A percentile compares a stretch with the other conserved stretches of the same genome.
Conservation (phyloP, 2,329 filamentous ascomycete genomes). For the Colletotrichum orchidophilum region DNA sequence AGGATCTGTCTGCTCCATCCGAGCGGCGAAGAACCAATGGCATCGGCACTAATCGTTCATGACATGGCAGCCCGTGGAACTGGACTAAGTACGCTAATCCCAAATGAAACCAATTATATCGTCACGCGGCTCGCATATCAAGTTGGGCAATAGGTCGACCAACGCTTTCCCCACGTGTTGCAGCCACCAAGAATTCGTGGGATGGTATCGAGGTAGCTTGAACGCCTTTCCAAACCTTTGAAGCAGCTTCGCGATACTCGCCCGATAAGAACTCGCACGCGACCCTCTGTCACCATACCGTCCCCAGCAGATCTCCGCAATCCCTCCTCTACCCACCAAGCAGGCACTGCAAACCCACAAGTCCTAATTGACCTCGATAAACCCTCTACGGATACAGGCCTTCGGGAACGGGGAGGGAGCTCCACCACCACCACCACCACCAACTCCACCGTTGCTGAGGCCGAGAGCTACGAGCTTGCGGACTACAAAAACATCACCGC, state of each 20-base stretch:
- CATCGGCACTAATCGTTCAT: constrained; percentile 14
- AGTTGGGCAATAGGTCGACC: constrained; percentile 30
- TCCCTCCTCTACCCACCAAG: constrained; percentile 36
- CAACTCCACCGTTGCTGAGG: constrained; percentile 12
- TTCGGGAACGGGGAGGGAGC: constrained; percentile 35
- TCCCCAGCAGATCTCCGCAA: constrained; percentile 15
- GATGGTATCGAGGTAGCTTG: constrained; percentile 27
- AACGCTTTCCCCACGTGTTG: constrained; percentile 34
- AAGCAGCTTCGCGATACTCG: constrained; percentile 23
- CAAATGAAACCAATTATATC: constrained; percentile 32
- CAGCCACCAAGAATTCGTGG: constrained; percentile 28
- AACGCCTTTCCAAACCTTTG: constrained; percentile 7
- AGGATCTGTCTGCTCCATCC: constrained; percentile 13
- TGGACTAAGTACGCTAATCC: constrained; percentile 32
- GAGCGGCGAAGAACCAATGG: constrained; percentile 19
- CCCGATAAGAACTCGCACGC: constrained; percentile 27
- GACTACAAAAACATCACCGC: constrained; percentile 48
- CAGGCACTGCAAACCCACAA: constrained; percentile 28
- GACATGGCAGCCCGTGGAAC: constrained; percentile 23
- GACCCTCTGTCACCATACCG: constrained; percentile 30
- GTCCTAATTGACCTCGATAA: constrained; percentile 28
- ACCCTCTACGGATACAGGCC: constrained; percentile 23
- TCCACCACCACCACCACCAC: constrained; percentile 15
- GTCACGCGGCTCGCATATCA: constrained; percentile 31
- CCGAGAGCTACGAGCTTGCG: constrained; percentile 50